Evolutionary conservation across 805 yeast species (phyloP), one percentile per base, ranked within the genome.

Genomic region (Vanderwaltozyma yarrowii): DNA sequence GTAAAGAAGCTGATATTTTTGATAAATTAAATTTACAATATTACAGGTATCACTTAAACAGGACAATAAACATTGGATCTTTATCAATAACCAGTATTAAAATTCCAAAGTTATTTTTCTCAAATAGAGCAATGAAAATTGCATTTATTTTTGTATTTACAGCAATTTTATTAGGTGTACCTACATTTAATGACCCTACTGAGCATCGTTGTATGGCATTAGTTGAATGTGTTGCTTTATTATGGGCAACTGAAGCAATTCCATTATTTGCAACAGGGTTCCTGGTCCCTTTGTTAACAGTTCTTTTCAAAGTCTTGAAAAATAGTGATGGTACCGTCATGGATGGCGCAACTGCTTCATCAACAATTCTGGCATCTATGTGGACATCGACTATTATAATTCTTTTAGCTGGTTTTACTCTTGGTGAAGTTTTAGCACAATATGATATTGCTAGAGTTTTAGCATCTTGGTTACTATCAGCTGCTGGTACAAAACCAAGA

Each of bases 171-270:
- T 52, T 78, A 37, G 70, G 71, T 38, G 75, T 78, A 29, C 70
- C 74, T 44, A 78, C 85, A 1, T 71, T 78, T 43, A 71, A 76
- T 43, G 83, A 78, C 51, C 62, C 62, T 30, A 74, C 71, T 4
- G 75, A 78, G 52, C 71, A 69, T 46, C 70, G 80, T 49, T 74
- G 81, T 58, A 69, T 78, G 67, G 83, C 84, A 5, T 64, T 78
- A 19, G 70, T 78, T 31, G 80, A 70, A 8, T 73, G 80, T 45
- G 54, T 66, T 58, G 65, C 96, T 1, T 59, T 88, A 32, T 64
- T 87, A 32, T 89, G 97, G 97, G 96, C 97, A 1, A 81, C 95
- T 8, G 98, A 89, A 56, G 81, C 95, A 0, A 75, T 89, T 44
- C 97, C 97, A 8, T 67, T 89, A 35, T 89, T 84, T 61, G 88